Evolutionary conservation across 495 filamentous ascomycete genomes (phyloP).

Genomic region (Cercophora sp.): DNA sequence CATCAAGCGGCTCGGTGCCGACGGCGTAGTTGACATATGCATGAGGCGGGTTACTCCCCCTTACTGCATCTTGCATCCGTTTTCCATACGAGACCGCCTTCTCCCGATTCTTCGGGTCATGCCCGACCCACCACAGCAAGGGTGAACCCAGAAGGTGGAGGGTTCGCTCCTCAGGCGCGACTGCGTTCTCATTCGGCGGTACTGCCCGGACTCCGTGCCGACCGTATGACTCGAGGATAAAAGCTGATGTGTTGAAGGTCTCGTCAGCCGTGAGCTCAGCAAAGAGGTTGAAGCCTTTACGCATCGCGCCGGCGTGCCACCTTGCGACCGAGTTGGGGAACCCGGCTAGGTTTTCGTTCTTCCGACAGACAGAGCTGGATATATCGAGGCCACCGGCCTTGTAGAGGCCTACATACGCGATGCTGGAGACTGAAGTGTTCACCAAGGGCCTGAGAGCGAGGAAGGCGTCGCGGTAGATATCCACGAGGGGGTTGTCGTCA

Average conservation of each 20-base stretch:
- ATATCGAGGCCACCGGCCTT: not conserved
- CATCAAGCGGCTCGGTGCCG: conserved; percentile 35
- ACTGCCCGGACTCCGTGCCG: not conserved
- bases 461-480: not conserved
- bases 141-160: not conserved
- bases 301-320: conserved; percentile 4
- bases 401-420: not conserved
- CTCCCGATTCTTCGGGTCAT: not conserved
- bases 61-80: conserved; percentile 4
- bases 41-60: conserved; percentile 6
- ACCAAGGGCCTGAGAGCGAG: not conserved
- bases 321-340: not conserved
- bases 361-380: not conserved
- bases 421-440: not conserved
- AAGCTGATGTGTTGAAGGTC: not conserved
- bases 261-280: not conserved
- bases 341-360: not conserved
- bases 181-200: not conserved
- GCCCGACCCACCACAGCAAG: not conserved
- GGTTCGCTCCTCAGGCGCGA: not conserved
- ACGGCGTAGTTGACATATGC: conserved; percentile 48
- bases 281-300: conserved; percentile 1
- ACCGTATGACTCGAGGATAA: conserved; percentile 3
- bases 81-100: conserved; percentile 2
- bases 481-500: not conserved